Evolutionary conservation across 169 alveolate species (phyloP).

Genomic region (Plasmodium fragile): DNA sequence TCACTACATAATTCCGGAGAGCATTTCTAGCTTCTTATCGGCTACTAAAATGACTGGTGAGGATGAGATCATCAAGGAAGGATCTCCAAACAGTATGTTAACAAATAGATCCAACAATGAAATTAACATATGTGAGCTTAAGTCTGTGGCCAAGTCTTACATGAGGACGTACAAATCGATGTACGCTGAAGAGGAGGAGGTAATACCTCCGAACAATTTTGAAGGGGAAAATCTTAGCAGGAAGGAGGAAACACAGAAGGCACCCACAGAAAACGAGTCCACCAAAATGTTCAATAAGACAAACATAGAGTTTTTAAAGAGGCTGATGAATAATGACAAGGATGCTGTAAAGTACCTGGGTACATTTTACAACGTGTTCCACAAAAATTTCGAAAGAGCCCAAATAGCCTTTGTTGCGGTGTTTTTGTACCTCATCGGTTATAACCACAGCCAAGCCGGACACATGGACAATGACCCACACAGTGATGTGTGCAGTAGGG

Average conservation of each 20-base stretch:
- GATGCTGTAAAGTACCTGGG: conserved; percentile 63
- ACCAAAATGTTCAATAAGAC: background rate
- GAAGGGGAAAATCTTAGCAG: background rate
- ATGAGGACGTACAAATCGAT: conserved; percentile 13
- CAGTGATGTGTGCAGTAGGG: background rate
- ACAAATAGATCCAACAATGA: conserved; percentile 20
- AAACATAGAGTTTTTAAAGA: conserved; percentile 53
- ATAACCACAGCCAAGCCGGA: conserved; percentile 20
- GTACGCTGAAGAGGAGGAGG: background rate
- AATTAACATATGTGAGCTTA: conserved; percentile 5
- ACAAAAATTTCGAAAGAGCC: conserved; percentile 73
- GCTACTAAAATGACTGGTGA: conserved; percentile 34
- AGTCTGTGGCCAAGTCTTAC: conserved; percentile 6
- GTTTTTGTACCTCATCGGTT: conserved; percentile 64
- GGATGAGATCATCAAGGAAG: background rate
- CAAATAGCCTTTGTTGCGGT: conserved; percentile 75
- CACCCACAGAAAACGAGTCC: background rate
- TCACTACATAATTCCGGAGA: conserved; percentile 71
- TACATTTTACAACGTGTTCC: conserved; percentile 53
- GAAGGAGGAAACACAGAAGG: background rate
- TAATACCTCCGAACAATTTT: background rate
- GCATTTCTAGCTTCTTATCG: conserved; percentile 66
- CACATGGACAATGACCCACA: background rate
- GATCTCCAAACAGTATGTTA: background rate
- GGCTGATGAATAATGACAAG: conserved; percentile 38